phyloP scores from a whole-genome alignment of 257 asterid species.

The Solanum ossicruentum region DNA sequence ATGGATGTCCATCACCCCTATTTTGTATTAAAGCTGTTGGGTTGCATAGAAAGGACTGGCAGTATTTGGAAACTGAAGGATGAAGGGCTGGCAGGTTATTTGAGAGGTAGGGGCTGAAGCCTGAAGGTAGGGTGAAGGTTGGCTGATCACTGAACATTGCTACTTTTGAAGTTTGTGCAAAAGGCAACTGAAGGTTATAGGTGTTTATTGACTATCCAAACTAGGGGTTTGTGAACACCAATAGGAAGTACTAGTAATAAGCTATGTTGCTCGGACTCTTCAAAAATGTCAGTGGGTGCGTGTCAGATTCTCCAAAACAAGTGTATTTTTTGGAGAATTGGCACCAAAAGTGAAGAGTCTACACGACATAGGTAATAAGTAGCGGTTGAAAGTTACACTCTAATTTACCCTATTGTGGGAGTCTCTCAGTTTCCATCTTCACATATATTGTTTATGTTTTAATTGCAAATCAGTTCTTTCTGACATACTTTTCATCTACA shows the following conservation, averaged over 20 bases:
- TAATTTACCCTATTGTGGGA: not conserved
- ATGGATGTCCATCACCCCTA: not conserved
- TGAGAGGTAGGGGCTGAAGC: not conserved
- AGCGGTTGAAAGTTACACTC: not conserved
- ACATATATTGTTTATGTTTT: not conserved
- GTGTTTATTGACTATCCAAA: not conserved
- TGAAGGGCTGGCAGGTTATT: not conserved
- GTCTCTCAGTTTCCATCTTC: not conserved
- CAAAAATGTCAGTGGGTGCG: too few relatives aligned
- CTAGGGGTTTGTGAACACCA: not conserved
- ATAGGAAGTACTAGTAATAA: not conserved
- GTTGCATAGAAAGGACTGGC: not conserved
- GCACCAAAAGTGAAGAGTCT: too few relatives aligned
- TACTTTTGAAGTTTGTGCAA: not conserved
- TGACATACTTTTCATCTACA: not conserved
- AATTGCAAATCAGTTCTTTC: not conserved
- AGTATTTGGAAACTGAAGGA: not conserved
- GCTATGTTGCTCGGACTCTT: too few relatives aligned
- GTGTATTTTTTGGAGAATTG: too few relatives aligned
- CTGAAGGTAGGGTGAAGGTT: not conserved
- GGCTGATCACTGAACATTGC: not conserved
- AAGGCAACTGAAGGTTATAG: not conserved
- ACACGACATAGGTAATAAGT: not conserved
- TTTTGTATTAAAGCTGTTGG: not conserved
- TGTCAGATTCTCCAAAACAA: too few relatives aligned